Evolutionary conservation across 2,329 filamentous ascomycete species (phyloP), one percentile per base, ranked within the genome.

Genomic region (Pseudocercospora fijiensis): DNA sequence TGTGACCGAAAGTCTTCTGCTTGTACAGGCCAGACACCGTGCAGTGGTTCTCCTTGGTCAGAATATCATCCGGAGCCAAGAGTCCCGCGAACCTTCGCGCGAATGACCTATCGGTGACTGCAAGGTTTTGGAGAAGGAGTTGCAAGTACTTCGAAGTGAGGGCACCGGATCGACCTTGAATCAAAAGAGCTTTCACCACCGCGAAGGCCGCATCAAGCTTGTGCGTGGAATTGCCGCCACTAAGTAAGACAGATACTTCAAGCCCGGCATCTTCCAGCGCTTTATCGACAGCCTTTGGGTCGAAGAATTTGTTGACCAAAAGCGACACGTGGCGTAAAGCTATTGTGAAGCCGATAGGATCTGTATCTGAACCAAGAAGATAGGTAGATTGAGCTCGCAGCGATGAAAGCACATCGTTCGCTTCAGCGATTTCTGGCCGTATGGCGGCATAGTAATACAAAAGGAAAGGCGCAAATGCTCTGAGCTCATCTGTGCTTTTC

Each of bases 1-100:
- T 78, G 16, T 85, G 83, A 28, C 81, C 82, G 76, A 90, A 89
- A 45, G 84, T 81, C 65, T 85, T 86, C 70, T 90, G 87, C 71
- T 86, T 88, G 67, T 85, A 83, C 2, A 90, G 78, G 3, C 86
- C 79, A 3, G 86, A 84, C 41, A 89, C 83, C 18, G 82, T 81
- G 65, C 86, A 88, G 65, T 86, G 83, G 69, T 89, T 89, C 41
- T 81, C 76, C 64, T 84, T 82, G 11, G 81, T 85, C 37, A 90
- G 76, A 22, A 89, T 77, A 65, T 88, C 85, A 67, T 88, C 86
- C 2, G 85, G 81, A 26, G 84, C 79, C 4, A 89, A 80, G 2
- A 90, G 80, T 8, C 84, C 83, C 13, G 81, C 76, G 69, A 90
- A 89, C 26, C 84, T 82, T 55, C 82, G 81, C 1, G 86, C 84